Percentiles rank a stretch among this genome's conserved stretches.
Evolutionary conservation across 306 rosid genomes (phyloP).

Genomic region (Sicyos edulis): DNA sequence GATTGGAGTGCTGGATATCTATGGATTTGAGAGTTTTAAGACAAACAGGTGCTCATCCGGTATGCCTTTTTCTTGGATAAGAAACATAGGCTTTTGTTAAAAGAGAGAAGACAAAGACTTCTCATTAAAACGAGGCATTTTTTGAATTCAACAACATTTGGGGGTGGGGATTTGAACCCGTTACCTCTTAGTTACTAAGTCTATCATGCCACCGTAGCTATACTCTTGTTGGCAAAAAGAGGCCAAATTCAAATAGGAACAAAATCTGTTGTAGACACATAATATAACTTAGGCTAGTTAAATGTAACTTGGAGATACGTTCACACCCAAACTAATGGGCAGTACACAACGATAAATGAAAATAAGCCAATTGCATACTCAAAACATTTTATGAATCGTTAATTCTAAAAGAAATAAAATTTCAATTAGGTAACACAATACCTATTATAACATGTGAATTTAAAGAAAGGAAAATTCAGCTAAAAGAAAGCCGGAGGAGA

Average conservation of each 20-base stretch:
- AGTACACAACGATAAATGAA: neutral
- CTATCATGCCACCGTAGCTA: too few relatives aligned
- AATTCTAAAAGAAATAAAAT: neutral
- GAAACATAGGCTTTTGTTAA: constrained; percentile 22
- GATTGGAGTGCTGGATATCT: constrained; percentile 97
- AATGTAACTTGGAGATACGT: neutral
- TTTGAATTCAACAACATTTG: too few relatives aligned
- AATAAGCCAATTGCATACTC: neutral
- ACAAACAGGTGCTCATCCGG: constrained; percentile 83
- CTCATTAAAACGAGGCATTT: neutral
- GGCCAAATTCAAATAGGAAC: neutral
- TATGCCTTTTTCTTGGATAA: constrained; percentile 40
- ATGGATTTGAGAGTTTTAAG: constrained; percentile 99
- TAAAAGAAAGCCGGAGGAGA: neutral
- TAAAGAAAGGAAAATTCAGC: neutral
- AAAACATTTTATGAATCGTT: neutral
- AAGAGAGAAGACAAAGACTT: neutral
- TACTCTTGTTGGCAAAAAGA: too few relatives aligned
- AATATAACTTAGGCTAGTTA: neutral
- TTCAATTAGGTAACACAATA: neutral
- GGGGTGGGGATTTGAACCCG: too few relatives aligned
- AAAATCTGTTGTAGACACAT: neutral
- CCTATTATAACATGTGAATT: neutral
- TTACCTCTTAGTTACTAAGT: too few relatives aligned
- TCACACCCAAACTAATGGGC: neutral